Base-by-base conservation (phyloP, 176 grass and related monocot genomes). In the Tillandsia leiboldiana region DNA sequence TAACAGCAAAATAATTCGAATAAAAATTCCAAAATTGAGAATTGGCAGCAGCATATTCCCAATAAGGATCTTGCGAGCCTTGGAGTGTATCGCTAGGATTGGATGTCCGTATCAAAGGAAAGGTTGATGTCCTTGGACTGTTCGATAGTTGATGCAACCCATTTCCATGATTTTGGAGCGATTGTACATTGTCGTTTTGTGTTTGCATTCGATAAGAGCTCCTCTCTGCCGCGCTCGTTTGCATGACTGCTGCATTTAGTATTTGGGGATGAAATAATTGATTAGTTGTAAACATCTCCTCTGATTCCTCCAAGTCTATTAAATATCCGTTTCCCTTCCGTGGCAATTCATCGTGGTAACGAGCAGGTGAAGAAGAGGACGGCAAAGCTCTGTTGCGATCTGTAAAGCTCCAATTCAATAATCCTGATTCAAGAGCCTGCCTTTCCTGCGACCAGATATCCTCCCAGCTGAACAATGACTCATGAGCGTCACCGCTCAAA, bases 221-320 rank as follows among this genome's bases (percentile, higher is more conserved):
- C 61, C 70, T 75, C 83, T 10, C 71, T 51, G 72, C 68, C 77
- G 10, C 66, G 75, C 70, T 24, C 56, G 26, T 66, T 23, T 14
- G 77, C 73, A 78, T 27, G 85, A 87, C 56, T 51, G 62, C 56
- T 51, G 62, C 56, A 76, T 69, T 72, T 64, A 65, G 70, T 85
- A 71, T 71, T 78, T 49, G 56, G 57, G 50, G 11, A 79, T 11
- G 73, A 24, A 57, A 12, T 57, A 57, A 7, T 56, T 8, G 15
- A 42, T 42, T 6, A 42, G 33, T 42, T 42, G 5, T 6, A 42
- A 42, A 42, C 33, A 42, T 42, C 33, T 42, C 29, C 29, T 33
- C 5, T 42, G 33, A 1, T 42, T 42, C 33, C 33, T 7, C 33
- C 3, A 42, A 42, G 33, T 42, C 33, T 42, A 6, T 42, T 42